Percentiles rank a stretch among this genome's conserved stretches.
These are phyloP conservation scores for Peniophora sp. DNA, from an alignment of 1,284 basidiomycete species.

Conservation along the genomic window DNA sequence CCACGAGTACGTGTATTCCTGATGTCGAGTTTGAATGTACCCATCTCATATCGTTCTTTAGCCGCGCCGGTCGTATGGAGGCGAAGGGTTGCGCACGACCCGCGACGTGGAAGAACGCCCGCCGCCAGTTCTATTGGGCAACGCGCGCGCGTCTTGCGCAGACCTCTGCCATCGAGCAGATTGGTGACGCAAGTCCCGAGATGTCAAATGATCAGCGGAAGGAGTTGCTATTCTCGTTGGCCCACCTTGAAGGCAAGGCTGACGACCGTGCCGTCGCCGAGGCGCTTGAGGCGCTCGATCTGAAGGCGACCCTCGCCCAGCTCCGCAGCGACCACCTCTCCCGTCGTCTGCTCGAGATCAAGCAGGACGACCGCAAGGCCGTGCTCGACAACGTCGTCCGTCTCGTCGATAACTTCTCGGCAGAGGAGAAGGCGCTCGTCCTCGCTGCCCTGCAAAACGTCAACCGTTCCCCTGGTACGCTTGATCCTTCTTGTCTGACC, in stretches of 20 bases:
- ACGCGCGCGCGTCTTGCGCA: constrained; percentile 73
- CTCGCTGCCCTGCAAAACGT: constrained; percentile 53
- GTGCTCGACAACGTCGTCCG: constrained; percentile 61
- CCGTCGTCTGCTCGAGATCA: constrained; percentile 51
- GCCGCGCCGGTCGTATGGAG: constrained; percentile 94
- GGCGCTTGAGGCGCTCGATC: constrained; percentile 60
- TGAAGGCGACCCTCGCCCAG: constrained; percentile 49
- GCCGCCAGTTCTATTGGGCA: constrained; percentile 95
- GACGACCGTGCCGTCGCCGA: constrained; percentile 50
- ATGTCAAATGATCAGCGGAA: constrained; percentile 52
- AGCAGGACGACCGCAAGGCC: constrained; percentile 63
- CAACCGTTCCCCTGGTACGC: constrained; percentile 45
- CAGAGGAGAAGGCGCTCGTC: constrained; percentile 63
- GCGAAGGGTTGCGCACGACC: constrained; percentile 90
- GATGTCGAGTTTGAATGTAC: neutral
- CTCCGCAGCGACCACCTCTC: constrained; percentile 60
- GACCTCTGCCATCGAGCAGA: constrained; percentile 48
- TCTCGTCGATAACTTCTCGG: constrained; percentile 60
- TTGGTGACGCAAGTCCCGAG: constrained; percentile 57
- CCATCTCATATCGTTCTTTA: constrained; percentile 25
- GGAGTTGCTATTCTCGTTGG: constrained; percentile 50
- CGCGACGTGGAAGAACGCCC: constrained; percentile 82
- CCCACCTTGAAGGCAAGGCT: constrained; percentile 42
- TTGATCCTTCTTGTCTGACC: neutral
- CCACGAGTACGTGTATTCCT: constrained; percentile 65